Evolutionary conservation across 2,329 filamentous ascomycete genomes (phyloP), one percentile per base, ranked within the genome.

Genomic region (Beauveria sp.): DNA sequence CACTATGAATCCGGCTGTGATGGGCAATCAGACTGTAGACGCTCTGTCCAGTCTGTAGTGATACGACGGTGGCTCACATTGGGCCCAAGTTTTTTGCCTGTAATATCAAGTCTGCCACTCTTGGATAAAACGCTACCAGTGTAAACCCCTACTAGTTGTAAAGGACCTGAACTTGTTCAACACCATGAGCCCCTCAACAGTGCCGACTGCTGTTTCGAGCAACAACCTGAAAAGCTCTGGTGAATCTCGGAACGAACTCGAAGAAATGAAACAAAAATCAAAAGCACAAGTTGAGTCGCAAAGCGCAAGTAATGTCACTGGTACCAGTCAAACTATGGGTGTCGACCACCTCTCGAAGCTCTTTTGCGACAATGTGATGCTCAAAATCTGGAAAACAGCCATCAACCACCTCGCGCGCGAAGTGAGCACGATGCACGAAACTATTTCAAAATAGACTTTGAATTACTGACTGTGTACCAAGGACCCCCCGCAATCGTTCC

Each of bases 401-500:
- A 40, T 50, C 8, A 55, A 63, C n/a, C 59, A 60, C 40, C 26
- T 65, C 5, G 14, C 20, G 18, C 58, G 53, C 20, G 58, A 58
- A 20, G 63, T 65, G 14, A 38, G 34, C 12, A 38, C 34, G 22
- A 3, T 10, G 10, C n/a, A n/a, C 40, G 28, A 30, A 30, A n/a
- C 16, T 30, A 0, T 6, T 10, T n/a, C 7, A 30, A 50, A 7
- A 30, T 16, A 46, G 8, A 1, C 5, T 10, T n/a, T 14, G 9
- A 12, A n/a, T 24, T n/a, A 6, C 51, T 60, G 34, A 60, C 28
- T 2, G 3, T 20, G 5, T 7, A 14, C 12, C 5, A 2, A 58
- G 56, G 30, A 53, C 43, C 45, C 43, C 42, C 61, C 66, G 2
- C 30, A 64, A 3, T 60, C 60, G 0, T 74, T 71, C 40, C 73